Evolutionary conservation across 1,284 basidiomycete genomes (phyloP).

Genomic region (Austroboletus rostrupii): DNA sequence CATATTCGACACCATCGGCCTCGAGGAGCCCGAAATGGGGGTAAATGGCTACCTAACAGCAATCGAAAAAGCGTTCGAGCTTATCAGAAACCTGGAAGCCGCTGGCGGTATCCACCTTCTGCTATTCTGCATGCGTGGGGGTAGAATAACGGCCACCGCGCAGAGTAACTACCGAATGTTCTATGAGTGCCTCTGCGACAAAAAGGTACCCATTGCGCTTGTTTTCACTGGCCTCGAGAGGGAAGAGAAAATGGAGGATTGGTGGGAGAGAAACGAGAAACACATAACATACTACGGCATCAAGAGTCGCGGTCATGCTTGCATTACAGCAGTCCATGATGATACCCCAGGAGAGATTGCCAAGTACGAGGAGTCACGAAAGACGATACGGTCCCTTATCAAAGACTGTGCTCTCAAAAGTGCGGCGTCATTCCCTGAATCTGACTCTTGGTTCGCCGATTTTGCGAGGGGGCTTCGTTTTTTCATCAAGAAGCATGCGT

Average conservation of each 20-base stretch:
- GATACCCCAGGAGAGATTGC: slow-evolving; percentile 20
- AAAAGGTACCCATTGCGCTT: slow-evolving; percentile 35
- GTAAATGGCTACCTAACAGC: slow-evolving; percentile 29
- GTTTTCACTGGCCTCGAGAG: slow-evolving; percentile 38
- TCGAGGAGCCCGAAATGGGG: slow-evolving; percentile 34
- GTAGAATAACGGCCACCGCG: slow-evolving; percentile 32
- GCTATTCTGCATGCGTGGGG: slow-evolving; percentile 38
- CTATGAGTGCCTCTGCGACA: slow-evolving; percentile 30
- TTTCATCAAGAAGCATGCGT: slow-evolving; percentile 17
- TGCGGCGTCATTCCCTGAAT: slow-evolving; percentile 16
- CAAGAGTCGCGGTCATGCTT: slow-evolving; percentile 32
- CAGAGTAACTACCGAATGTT: slow-evolving; percentile 38
- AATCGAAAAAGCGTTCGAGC: slow-evolving; percentile 33
- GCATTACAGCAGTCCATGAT: slow-evolving; percentile 36
- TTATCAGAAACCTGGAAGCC: slow-evolving; percentile 29
- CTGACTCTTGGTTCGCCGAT: slow-evolving; percentile 16
- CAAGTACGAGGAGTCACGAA: slow-evolving; percentile 24
- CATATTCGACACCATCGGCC: slow-evolving; percentile 41
- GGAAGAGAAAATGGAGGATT: slow-evolving; percentile 36
- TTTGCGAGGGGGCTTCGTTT: slow-evolving; percentile 14
- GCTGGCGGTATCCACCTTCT: slow-evolving; percentile 36
- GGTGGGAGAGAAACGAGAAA: slow-evolving; percentile 35
- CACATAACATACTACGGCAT: slow-evolving; percentile 32
- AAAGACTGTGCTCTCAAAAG: slow-evolving; percentile 15
- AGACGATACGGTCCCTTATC: slow-evolving; percentile 19